Conservation (phyloP, 345 rosid genomes). For the Nephelium lappaceum region DNA sequence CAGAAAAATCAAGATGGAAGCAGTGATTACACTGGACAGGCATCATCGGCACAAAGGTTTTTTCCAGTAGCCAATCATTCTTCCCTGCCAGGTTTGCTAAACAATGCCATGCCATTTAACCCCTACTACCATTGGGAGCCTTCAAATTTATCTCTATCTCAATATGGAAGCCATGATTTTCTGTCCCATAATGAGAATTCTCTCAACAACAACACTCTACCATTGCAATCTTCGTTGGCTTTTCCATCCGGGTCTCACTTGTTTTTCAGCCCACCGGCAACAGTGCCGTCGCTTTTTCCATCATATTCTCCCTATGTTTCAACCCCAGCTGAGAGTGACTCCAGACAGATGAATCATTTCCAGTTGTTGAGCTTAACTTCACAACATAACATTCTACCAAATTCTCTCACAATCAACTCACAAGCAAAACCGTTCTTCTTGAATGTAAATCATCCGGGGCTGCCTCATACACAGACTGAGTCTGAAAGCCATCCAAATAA, state of each 20-base stretch:
- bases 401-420: constrained; percentile 35
- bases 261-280: constrained; percentile 60
- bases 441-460: constrained; percentile 40
- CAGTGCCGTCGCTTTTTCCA: constrained; percentile 60
- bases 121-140: constrained; percentile 62
- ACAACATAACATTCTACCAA: constrained; percentile 38
- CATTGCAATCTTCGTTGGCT: constrained; percentile 35
- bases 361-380: constrained; percentile 50
- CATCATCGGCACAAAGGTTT: constrained; percentile 26
- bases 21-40: constrained; percentile 35
- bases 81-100: constrained; percentile 39
- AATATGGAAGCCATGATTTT: constrained; percentile 63
- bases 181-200: constrained; percentile 50
- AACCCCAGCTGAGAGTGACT: constrained; percentile 31
- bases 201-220: constrained; percentile 16
- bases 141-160: constrained; percentile 68
- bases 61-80: constrained; percentile 39
- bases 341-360: constrained; percentile 40
- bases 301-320: constrained; percentile 50
- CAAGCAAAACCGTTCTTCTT: constrained; percentile 45
- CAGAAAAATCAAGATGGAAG: constrained; percentile 39
- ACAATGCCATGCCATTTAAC: constrained; percentile 41
- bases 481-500: constrained; percentile 22
- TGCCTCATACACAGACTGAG: constrained; percentile 32
- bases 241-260: constrained; percentile 40